phyloP scores from a whole-genome alignment of 208 protist genomes.

The Trypanosoma avium region DNA sequence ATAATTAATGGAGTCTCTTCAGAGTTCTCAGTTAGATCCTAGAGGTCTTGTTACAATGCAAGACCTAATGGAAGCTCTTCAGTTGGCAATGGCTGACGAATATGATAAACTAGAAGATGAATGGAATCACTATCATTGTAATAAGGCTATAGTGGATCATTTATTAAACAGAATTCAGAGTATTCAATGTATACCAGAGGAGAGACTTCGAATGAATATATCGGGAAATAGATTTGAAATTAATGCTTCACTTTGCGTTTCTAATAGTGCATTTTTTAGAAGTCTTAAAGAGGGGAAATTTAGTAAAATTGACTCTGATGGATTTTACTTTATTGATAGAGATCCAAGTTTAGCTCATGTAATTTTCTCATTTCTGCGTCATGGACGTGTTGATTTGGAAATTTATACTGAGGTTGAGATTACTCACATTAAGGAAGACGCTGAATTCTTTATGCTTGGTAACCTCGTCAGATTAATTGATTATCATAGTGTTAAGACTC shows the following conservation, averaged over 20 bases:
- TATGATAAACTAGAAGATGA: too few species aligned
- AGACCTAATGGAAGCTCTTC: too few species aligned
- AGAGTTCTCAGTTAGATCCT: too few species aligned
- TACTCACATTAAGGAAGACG: too few species aligned
- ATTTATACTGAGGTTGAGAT: too few species aligned
- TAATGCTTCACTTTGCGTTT: neutral
- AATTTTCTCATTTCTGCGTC: neutral
- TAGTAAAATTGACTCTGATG: neutral
- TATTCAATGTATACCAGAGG: neutral
- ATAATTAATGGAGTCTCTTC: too few species aligned
- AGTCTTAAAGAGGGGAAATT: neutral
- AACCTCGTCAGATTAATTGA: too few species aligned
- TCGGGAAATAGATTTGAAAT: neutral
- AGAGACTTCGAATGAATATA: neutral
- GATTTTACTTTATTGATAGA: neutral
- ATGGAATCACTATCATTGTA: neutral
- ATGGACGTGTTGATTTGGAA: too few species aligned
- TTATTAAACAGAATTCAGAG: neutral
- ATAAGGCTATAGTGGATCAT: neutral
- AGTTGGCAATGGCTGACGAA: too few species aligned
- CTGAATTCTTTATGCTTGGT: too few species aligned
- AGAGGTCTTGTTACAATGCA: too few species aligned
- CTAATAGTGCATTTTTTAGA: neutral
- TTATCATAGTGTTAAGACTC: too few species aligned
- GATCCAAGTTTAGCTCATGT: neutral